Base-by-base conservation (phyloP, 176 grass and related monocot genomes). In the Carex cristatella region DNA sequence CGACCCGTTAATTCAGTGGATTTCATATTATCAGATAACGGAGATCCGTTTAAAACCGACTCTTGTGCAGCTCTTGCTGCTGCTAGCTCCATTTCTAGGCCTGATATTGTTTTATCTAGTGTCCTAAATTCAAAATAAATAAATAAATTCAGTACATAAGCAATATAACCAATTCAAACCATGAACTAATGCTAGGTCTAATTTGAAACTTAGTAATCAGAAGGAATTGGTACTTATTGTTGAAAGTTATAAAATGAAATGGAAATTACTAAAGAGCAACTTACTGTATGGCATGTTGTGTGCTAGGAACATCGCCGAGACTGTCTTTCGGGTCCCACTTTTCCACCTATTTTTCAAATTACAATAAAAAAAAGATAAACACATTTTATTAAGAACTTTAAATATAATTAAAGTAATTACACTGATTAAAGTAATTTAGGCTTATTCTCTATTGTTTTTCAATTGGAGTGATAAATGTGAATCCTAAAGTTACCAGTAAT, bases 101-200 rank as follows among this genome's bases (percentile, higher is more conserved):
- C 90, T 0, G 92, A 94, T 93, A 93, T 97, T 56, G 95, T 97
- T 83, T 93, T 94, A 73, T 97, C 95, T 48, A 97, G 49, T 33
- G 91, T 84, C 72, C 95, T 97, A 85, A 55, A 70, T 42, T 64
- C n/a, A 64, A 16, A 89, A 12, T 67, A 62, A 35, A 7, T 28
- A 51, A 14, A 40, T 2, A 75, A 69, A 10, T 15, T 82, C 0
- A 64, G 13, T 40, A 61, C 10, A 63, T 63, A 60, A 58, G 44
- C 28, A 61, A 7, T 48, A 57, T 58, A 58, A 56, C 27, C 60
- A 53, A 67, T 33, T 37, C 80, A 53, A 67, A 83, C 23, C 27
- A 83, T 83, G 31, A 66, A 6, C 7, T 2, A 83, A 83, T 82
- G 46, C 15, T 15, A 28, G 9, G 63, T 83, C 10, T 11, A 67